A percentile compares a stretch with the other conserved stretches of the same genome.
These are phyloP conservation scores for Leccinum incarnatum DNA, from an alignment of 768 basidiomycete genomes.

Conservation along the genomic window DNA sequence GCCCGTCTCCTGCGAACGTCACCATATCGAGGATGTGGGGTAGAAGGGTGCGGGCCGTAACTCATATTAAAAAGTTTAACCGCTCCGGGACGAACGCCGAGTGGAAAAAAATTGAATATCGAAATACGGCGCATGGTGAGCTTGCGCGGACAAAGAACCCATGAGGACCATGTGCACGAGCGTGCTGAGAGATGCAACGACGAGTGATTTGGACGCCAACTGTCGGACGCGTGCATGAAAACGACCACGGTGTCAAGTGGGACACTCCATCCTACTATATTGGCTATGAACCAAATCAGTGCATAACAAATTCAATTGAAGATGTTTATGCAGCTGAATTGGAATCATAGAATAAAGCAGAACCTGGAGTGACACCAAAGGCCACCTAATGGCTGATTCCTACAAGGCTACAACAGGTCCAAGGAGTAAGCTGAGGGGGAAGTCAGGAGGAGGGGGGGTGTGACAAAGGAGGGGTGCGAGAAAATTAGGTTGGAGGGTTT, in stretches of 20 bases:
- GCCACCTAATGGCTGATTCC: slow-evolving; percentile 16
- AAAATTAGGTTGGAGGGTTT: slow-evolving; percentile 14
- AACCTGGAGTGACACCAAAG: slow-evolving; percentile 31
- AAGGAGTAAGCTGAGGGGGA: background rate
- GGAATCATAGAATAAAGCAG: slow-evolving; percentile 40
- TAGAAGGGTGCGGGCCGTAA: slow-evolving; percentile 16
- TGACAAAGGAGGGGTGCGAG: slow-evolving; percentile 7
- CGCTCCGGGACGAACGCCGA: slow-evolving; percentile 1
- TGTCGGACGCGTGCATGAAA: slow-evolving; percentile 7
- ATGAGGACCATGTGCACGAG: background rate
- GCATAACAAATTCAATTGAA: slow-evolving; percentile 35
- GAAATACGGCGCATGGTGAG: background rate
- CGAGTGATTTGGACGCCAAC: background rate
- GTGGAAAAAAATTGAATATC: background rate
- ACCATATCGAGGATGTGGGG: slow-evolving; percentile 16
- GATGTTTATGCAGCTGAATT: slow-evolving; percentile 29
- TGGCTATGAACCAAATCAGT: slow-evolving; percentile 56
- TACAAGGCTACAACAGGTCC: slow-evolving; percentile 4
- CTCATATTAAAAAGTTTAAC: slow-evolving; percentile 29
- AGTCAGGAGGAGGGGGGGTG: background rate
- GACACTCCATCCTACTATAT: slow-evolving; percentile 50
- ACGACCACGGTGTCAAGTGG: slow-evolving; percentile 16
- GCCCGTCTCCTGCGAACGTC: background rate
- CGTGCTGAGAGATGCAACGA: background rate
- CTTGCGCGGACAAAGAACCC: too few relatives aligned